A percentile compares a stretch with the other conserved stretches of the same genome.
Evolutionary conservation across 371 early-diverging fungal species (phyloP).

Genomic region (Mortierella polycephala): DNA sequence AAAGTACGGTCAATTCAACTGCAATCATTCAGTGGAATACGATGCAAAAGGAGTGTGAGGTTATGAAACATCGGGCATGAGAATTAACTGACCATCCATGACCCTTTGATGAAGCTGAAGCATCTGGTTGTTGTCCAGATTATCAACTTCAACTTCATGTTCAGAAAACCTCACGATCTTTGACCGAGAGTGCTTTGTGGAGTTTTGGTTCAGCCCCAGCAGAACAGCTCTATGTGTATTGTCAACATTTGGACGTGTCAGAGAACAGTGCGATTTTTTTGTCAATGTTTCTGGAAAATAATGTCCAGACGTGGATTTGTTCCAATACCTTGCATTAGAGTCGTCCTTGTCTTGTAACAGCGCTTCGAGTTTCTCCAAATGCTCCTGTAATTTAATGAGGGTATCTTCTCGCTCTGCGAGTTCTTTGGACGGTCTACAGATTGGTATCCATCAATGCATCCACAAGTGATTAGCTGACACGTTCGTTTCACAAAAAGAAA

Average conservation of each 20-base stretch:
- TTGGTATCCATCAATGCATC: not conserved
- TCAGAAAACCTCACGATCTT: slow-evolving; percentile 62
- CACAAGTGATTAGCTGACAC: not conserved
- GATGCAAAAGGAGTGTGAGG: not conserved
- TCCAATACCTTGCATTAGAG: slow-evolving; percentile 57
- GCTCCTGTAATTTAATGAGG: slow-evolving; percentile 68
- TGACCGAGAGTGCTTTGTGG: slow-evolving; percentile 48
- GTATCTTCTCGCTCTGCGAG: slow-evolving; percentile 64
- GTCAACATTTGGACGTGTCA: not conserved
- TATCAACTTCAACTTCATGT: slow-evolving; percentile 59
- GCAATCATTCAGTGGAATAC: not conserved
- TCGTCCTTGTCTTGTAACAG: slow-evolving; percentile 65
- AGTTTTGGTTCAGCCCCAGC: slow-evolving; percentile 41
- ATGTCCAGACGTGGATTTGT: not conserved
- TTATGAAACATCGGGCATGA: no score
- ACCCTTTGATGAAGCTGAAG: slow-evolving; percentile 81
- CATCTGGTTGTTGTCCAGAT: slow-evolving; percentile 69
- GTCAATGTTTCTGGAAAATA: no score
- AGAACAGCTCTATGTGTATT: slow-evolving; percentile 22
- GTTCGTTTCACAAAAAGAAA: not conserved
- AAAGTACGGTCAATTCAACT: not conserved
- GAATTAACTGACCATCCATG: slow-evolving; percentile 67
- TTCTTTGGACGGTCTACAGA: slow-evolving; percentile 61
- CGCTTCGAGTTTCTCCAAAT: slow-evolving; percentile 71
- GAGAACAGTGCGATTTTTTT: not conserved